Evolutionary conservation across 2,329 filamentous ascomycete species (phyloP), one percentile per base, ranked within the genome.

Genomic region (Seiridium unicorne): DNA sequence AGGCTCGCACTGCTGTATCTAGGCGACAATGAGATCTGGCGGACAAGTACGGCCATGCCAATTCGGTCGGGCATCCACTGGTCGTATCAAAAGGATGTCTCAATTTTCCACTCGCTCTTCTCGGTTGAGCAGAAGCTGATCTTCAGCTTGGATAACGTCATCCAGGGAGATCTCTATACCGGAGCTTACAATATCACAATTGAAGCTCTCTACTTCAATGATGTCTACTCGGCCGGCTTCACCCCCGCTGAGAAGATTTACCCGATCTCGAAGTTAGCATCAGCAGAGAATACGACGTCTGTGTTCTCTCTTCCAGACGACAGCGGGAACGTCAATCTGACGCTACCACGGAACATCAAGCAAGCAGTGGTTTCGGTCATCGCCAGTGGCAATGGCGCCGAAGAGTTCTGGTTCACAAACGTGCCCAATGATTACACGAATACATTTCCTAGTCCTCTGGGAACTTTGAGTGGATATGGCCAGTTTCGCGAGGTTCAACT

Each of bases 331-430:
- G 79, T 80, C 13, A 69, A 72, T 3, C 66, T 87, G 32, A 76
- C 69, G 1, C 66, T 90, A 10, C 87, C 87, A 2, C 73, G 73
- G 44, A 85, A 87, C 61, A 74, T 78, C n/a, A 81, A 81, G 53
- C 83, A 82, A 60, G 87, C 87, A 3, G 77, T 89, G 1, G 82
- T 90, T 18, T 84, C 86, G 0, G 79, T 90, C 31, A 81, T 83
- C 11, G 86, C 88, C 3, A 88, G 83, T 61, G 88, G 88, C 1
- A 88, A 90, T 68, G 79, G 80, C 2, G 74, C 78, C 1, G 88
- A 90, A 70, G 88, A 90, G 66, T 90, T 90, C 66, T 90, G 88
- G 88, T 90, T 86, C 79, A 81, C 80, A 32, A 90, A 89, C 64
- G 86, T 88, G 2, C 78, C 86, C 10, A 80, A 80, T 3, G 80